Conservation (phyloP, 352 stramenopile genomes). For the Pythium guiyangense region DNA sequence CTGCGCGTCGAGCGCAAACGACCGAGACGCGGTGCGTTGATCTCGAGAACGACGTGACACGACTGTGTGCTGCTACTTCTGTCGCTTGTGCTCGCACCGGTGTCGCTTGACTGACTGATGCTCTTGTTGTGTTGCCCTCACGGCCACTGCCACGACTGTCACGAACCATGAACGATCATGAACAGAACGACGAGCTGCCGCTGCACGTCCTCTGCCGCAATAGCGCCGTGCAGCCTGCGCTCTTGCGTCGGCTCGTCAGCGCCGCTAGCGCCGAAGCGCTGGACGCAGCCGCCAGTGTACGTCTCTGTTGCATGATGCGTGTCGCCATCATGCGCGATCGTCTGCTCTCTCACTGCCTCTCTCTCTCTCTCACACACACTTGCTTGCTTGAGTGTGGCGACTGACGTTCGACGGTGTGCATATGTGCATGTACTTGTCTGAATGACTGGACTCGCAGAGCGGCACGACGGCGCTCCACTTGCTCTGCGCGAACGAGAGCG, state of each 20-base stretch:
- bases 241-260: slow-evolving; percentile 28
- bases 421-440: background rate
- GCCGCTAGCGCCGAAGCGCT: slow-evolving; percentile 21
- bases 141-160: background rate
- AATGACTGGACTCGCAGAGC: slow-evolving; percentile 17
- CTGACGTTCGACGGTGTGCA: no score
- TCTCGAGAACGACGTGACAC: background rate
- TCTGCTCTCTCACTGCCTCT: no score
- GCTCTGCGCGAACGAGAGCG: slow-evolving; percentile 42
- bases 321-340: no score
- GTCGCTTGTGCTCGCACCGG: background rate
- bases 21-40: slow-evolving; percentile 14
- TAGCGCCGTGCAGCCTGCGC: slow-evolving; percentile 15
- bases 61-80: background rate
- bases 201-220: slow-evolving; percentile 60
- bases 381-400: no score
- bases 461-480: slow-evolving; percentile 40
- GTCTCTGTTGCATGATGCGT: background rate
- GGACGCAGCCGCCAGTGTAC: slow-evolving; percentile 27
- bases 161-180: no score
- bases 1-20: slow-evolving; percentile 13
- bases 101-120: background rate
- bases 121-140: no score
- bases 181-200: slow-evolving; percentile 44
- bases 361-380: no score